Percentiles rank a stretch among this genome's conserved stretches.
phyloP scores from a whole-genome alignment of 2,329 filamentous ascomycete genomes.

The Fusarium humuli region DNA sequence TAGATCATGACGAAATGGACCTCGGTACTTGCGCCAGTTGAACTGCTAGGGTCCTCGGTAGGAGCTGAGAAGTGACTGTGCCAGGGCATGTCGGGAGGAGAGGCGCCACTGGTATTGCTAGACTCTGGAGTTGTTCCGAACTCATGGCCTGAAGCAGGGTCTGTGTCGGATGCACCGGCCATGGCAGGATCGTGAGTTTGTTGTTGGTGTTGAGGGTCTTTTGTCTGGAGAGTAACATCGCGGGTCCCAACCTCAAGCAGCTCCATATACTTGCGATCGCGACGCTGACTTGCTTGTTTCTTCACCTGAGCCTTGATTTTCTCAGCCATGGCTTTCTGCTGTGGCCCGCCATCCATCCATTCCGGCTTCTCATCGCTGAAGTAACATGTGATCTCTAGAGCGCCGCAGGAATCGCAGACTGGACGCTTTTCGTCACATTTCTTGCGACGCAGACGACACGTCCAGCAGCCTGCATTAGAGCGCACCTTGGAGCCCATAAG shows the following conservation, averaged over 20 bases:
- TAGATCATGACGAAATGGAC: slow-evolving; percentile 67
- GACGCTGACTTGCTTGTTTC: slow-evolving; percentile 61
- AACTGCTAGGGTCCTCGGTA: slow-evolving; percentile 36
- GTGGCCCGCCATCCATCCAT: slow-evolving; percentile 67
- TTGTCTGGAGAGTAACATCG: slow-evolving; percentile 38
- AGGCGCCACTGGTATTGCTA: slow-evolving; percentile 48
- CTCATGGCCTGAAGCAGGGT: slow-evolving; percentile 43
- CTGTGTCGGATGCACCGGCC: slow-evolving; percentile 47
- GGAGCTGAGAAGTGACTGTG: slow-evolving; percentile 47
- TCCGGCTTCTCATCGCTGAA: slow-evolving; percentile 64
- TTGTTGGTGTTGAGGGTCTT: slow-evolving; percentile 13
- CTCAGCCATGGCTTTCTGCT: slow-evolving; percentile 64
- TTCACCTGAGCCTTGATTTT: slow-evolving; percentile 69
- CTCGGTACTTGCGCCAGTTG: slow-evolving; percentile 47
- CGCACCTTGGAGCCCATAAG: slow-evolving; percentile 51
- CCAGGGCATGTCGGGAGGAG: slow-evolving; percentile 51
- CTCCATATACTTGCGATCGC: slow-evolving; percentile 62
- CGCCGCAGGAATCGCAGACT: slow-evolving; percentile 62
- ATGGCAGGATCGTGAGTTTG: slow-evolving; percentile 16
- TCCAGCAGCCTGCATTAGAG: slow-evolving; percentile 67
- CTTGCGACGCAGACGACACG: slow-evolving; percentile 70
- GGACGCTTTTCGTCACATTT: slow-evolving; percentile 69
- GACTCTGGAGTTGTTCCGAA: slow-evolving; percentile 46
- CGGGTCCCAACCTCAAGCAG: slow-evolving; percentile 53
- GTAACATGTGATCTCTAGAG: slow-evolving; percentile 68